Evolutionary conservation across 2,329 filamentous ascomycete species (phyloP), one percentile per base, ranked within the genome.

Genomic region (Pleurostoma richardsiae): DNA sequence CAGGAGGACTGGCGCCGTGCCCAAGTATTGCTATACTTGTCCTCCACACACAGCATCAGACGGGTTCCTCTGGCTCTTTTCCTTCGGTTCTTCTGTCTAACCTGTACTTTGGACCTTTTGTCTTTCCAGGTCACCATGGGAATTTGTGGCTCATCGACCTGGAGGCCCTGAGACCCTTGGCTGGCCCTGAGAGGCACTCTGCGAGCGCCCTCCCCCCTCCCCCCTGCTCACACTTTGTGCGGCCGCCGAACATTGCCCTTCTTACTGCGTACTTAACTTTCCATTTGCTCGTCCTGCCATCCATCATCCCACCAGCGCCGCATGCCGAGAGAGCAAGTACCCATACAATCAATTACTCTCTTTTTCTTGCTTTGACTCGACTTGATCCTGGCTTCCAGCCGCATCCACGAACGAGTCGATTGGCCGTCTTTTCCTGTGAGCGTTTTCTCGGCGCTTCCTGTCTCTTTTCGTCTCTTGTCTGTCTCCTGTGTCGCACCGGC

Each of bases 1-100:
- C 52, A 53, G 47, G 51, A 51, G 52, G 50, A 43, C 49, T 40
- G n/a, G 28, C 40, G 40, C 43, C 29, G 27, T 27, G 38, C 30
- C 36, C 41, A 31, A 27, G 39, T 44, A 41, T 31, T 46, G 33
- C 36, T 49, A 43, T 31, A 42, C 36, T 49, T 41, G 28, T 44
- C 41, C 29, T 44, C 48, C 42, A 30, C 43, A 29, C 27, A 33
- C 42, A 30, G 39, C 51, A 51, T 53, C 49, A 52, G 51, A 53
- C 51, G 48, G 43, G 47, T 46, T 51, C 44, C 38, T 39, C 46
- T 45, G 39, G 51, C n/a, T 44, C n/a, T 38, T 43, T 30, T 44
- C 50, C 51, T 29, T 11, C 42, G n/a, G 26, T 41, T 38, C 19
- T 45, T 49, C 52, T 50, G 47, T 54, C 45, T 52, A 46, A 51